Evolutionary conservation across 352 stramenopile species (phyloP).

Genomic region (Phytophthora tentaculata): DNA sequence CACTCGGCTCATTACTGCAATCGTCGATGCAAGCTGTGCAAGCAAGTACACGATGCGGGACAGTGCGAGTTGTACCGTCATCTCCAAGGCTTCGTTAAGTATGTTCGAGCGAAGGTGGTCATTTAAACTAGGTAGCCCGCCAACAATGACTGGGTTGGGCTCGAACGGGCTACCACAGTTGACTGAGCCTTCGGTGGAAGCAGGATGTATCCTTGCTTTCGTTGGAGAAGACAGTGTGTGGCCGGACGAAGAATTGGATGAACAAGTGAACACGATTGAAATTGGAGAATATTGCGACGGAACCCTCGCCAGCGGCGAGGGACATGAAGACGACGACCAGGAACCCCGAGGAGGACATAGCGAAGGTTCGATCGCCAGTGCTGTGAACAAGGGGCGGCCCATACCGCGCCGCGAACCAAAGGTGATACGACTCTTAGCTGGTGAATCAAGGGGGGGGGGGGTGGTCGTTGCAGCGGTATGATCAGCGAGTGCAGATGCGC

Average conservation of each 20-base stretch:
- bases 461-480: too few relatives aligned
- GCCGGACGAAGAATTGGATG: neutral
- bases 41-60: too few relatives aligned
- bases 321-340: too few relatives aligned
- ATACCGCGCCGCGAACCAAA: too few relatives aligned
- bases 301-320: neutral
- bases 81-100: neutral
- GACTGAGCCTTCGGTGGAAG: neutral
- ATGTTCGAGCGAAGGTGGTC: neutral
- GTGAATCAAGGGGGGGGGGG: too few relatives aligned
- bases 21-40: neutral
- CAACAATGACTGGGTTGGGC: neutral
- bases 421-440: too few relatives aligned
- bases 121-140: neutral
- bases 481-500: too few relatives aligned
- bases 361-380: too few relatives aligned
- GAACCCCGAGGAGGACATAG: too few relatives aligned
- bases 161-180: neutral
- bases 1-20: neutral
- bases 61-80: neutral
- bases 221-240: neutral
- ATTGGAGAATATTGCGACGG: neutral
- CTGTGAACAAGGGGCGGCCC: too few relatives aligned
- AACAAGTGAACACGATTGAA: neutral
- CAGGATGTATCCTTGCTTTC: neutral